These are phyloP conservation scores for Phialophora verrucosa DNA, from an alignment of 2,329 filamentous ascomycete species.

Conservation along the genomic window DNA sequence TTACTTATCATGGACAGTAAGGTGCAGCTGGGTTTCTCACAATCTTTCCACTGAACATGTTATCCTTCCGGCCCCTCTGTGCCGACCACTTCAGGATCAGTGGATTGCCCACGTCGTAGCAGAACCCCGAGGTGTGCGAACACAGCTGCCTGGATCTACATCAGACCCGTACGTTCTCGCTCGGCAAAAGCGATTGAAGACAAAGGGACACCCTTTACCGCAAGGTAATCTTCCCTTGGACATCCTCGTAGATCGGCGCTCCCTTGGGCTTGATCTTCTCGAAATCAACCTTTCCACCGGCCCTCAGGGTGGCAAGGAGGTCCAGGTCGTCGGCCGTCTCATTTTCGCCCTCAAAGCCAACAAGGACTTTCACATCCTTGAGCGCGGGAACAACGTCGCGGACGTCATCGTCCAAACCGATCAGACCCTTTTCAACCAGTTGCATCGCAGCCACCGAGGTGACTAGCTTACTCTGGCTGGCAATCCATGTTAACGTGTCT, in stretches of 20 bases:
- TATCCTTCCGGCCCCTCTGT: constrained; percentile 14
- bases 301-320: background rate
- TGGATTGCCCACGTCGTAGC: constrained; percentile 23
- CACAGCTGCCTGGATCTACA: constrained; percentile 42
- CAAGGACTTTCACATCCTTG: constrained; percentile 50
- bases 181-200: background rate
- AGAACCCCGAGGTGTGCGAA: constrained; percentile 22
- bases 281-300: constrained; percentile 4
- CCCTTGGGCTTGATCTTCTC: constrained; percentile 20
- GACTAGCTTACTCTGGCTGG: constrained; percentile 51
- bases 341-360: constrained; percentile 23
- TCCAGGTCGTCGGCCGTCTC: background rate
- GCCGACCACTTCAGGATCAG: constrained; percentile 26
- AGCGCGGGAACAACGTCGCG: constrained; percentile 56
- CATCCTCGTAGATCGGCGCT: constrained; percentile 21
- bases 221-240: constrained; percentile 27
- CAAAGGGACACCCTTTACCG: constrained; percentile 8
- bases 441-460: constrained; percentile 61
- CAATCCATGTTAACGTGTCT: constrained; percentile 34
- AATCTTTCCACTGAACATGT: constrained; percentile 42
- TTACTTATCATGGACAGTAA: background rate
- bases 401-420: constrained; percentile 56
- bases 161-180: background rate
- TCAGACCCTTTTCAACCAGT: constrained; percentile 58
- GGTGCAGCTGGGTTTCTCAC: background rate